These are phyloP conservation scores for Colletotrichum truncatum DNA, from an alignment of 2,329 filamentous ascomycete genomes.

Conservation along the genomic window DNA sequence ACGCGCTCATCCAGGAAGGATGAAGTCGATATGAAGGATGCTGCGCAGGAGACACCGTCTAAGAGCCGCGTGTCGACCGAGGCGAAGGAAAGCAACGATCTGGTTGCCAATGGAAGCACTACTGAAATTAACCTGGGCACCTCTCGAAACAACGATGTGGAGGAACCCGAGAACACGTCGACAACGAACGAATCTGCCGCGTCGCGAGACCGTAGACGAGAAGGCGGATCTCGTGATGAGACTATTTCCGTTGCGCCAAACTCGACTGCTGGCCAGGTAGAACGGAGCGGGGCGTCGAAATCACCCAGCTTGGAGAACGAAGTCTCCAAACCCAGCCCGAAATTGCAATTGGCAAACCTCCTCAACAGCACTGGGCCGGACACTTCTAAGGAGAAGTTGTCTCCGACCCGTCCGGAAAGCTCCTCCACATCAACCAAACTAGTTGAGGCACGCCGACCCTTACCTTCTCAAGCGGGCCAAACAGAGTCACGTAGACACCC, in stretches of 20 bases:
- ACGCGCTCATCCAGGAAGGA: constrained; percentile 20
- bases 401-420: not conserved
- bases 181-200: too few relatives aligned
- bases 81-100: not conserved
- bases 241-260: not conserved
- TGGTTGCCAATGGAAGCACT: not conserved
- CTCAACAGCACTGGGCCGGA: not conserved
- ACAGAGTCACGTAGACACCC: not conserved
- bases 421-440: not conserved
- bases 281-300: constrained; percentile 1
- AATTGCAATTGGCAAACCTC: constrained; percentile 11
- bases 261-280: not conserved
- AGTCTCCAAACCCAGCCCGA: constrained; percentile 1
- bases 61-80: not conserved
- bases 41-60: not conserved
- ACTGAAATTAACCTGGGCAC: constrained; percentile 2
- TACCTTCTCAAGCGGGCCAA: not conserved
- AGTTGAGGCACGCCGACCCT: constrained; percentile 4
- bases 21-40: not conserved
- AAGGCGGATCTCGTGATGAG: not conserved
- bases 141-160: too few relatives aligned
- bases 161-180: too few relatives aligned
- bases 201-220: not conserved
- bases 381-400: not conserved
- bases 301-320: constrained; percentile 5